Base-by-base conservation (phyloP, 805 yeast species). In the Candida golubevii region DNA sequence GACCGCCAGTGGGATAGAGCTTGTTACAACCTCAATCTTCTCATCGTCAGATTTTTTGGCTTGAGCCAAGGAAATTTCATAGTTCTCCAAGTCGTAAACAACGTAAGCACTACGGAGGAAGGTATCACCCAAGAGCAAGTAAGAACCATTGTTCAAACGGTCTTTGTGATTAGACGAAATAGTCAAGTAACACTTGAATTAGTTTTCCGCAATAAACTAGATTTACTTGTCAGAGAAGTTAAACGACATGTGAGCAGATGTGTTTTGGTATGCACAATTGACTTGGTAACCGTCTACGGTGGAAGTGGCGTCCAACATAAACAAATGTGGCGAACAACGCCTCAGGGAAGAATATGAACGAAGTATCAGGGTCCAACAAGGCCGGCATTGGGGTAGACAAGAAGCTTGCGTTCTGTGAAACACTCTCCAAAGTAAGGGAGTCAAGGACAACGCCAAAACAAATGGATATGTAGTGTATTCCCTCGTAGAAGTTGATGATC, bases 91-190 rank as follows among this genome's bases (percentile, higher is more conserved):
- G 60, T 84, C 85, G 60, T 74, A 81, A n/a, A 81, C 86, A 29
- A 79, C 72, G 59, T 82, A 83, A 1, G 82, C 80, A 43, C 77
- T 71, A 41, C 85, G 68, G 49, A 85, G 62, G 55, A 84, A 75
- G 35, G 75, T 72, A 56, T 82, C 88, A 9, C 91, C 91, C 29
- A 85, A 65, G 42, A 82, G 69, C 14, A 65, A 51, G 44, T 31
- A 41, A 4, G 75, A 71, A 12, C n/a, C 27, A 2, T 14, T 8
- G 26, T 12, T 26, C 23, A 7, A 5, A 6, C 1, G 13, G 15
- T 7, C 26, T 8, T 8, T n/a, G 8, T 4, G 7, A 8, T 14
- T 2, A 8, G 11, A 18, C 26, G 11, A 7, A 7, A 36, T 33
- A 13, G 33, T 33, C 33, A 36, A 34, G 83, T 66, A 43, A 81